phyloP scores from a whole-genome alignment of 2,329 filamentous ascomycete genomes.

The Rutstroemia sp. region DNA sequence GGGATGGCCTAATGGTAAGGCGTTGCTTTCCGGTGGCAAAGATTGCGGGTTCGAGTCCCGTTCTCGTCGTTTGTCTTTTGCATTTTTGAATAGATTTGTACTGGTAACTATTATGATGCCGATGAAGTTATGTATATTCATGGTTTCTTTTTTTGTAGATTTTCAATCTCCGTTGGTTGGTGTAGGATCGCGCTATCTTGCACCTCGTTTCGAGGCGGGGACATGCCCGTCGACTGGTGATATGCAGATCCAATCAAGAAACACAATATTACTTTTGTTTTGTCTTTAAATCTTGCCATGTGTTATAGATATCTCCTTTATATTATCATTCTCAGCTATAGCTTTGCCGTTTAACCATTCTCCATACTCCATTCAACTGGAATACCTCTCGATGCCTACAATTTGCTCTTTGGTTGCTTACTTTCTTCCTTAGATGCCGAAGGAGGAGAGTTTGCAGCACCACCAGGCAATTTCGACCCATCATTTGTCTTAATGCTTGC shows the following conservation, averaged over 20 bases:
- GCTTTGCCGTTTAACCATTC: no score
- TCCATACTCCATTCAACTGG: neutral
- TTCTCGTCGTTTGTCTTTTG: slow-evolving; percentile 11
- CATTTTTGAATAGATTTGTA: neutral
- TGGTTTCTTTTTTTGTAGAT: no score
- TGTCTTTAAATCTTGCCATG: no score
- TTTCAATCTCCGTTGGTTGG: no score
- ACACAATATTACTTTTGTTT: no score
- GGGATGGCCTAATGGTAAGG: slow-evolving; percentile 22
- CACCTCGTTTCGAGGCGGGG: no score
- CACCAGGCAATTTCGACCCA: neutral
- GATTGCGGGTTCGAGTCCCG: slow-evolving; percentile 25
- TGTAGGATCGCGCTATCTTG: no score
- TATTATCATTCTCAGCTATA: no score
- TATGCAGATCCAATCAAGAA: no score
- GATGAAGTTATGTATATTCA: no score
- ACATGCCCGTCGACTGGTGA: no score
- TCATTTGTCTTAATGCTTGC: slow-evolving; percentile 3
- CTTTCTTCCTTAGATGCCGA: slow-evolving; percentile 2
- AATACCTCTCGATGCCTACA: neutral
- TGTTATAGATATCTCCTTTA: no score
- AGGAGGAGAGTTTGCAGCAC: neutral
- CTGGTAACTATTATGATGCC: neutral
- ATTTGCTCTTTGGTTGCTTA: slow-evolving; percentile 8
- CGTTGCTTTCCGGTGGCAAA: slow-evolving; percentile 26